Evolutionary conservation across 1,284 basidiomycete species (phyloP).

Genomic region (Tilletia caries): DNA sequence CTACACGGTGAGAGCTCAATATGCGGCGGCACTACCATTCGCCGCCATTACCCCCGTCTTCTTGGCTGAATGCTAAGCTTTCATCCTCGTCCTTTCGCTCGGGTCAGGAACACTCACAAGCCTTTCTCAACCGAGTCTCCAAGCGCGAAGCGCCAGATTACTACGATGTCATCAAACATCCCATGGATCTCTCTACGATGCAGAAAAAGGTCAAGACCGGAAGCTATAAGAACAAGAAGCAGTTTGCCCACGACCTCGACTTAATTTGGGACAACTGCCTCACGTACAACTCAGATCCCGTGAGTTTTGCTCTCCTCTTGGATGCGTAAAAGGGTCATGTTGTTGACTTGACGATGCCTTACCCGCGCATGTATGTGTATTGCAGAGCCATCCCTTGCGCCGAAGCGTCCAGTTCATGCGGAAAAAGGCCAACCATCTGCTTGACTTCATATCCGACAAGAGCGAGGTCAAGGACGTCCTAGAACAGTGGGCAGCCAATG

Average conservation of each 20-base stretch:
- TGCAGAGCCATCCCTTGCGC: constrained; percentile 42
- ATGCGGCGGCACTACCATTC: neutral
- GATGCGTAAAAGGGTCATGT: neutral
- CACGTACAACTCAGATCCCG: constrained; percentile 84
- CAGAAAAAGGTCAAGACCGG: constrained; percentile 84
- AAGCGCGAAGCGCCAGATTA: constrained; percentile 53
- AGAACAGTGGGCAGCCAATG: constrained; percentile 36
- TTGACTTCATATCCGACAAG: constrained; percentile 82
- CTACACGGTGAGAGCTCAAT: constrained; percentile 32
- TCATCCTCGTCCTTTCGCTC: neutral
- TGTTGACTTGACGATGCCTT: neutral
- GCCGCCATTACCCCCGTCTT: neutral
- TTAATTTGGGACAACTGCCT: constrained; percentile 96
- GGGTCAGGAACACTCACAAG: constrained; percentile 46
- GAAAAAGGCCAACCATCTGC: constrained; percentile 59
- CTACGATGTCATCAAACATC: constrained; percentile 48
- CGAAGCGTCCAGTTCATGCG: constrained; percentile 47
- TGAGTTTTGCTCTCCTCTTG: constrained; percentile 63
- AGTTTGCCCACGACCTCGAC: constrained; percentile 89
- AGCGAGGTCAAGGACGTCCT: constrained; percentile 61
- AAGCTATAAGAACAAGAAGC: constrained; percentile 82
- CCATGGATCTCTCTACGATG: constrained; percentile 91
- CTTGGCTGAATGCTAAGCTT: neutral
- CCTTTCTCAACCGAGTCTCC: constrained; percentile 48
- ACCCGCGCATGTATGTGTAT: neutral